These are phyloP conservation scores for Arabidopsis lyrata DNA, from an alignment of 441 rosid species.

Conservation along the genomic window DNA sequence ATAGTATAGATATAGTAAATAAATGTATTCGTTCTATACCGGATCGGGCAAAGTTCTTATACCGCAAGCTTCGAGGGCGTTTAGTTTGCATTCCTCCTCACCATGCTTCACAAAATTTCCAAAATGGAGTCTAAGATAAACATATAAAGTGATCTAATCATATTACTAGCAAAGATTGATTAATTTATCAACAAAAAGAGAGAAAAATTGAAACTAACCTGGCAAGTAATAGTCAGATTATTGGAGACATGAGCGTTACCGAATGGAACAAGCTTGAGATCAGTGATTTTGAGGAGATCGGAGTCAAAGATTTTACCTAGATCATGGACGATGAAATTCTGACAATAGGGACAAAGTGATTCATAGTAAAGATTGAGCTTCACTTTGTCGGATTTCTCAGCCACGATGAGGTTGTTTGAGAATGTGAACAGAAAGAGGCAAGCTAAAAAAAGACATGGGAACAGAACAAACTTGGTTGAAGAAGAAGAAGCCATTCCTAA, in stretches of 20 bases:
- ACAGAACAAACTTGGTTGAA: slow-evolving; percentile 7
- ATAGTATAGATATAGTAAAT: background rate
- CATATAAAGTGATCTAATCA: background rate
- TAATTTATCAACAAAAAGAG: background rate
- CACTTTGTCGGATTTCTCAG: slow-evolving; percentile 42
- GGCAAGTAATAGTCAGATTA: slow-evolving; percentile 47
- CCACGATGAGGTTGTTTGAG: slow-evolving; percentile 12
- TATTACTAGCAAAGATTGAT: background rate
- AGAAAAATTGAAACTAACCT: slow-evolving; percentile 41
- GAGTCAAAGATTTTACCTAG: slow-evolving; percentile 43
- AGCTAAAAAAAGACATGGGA: slow-evolving; percentile 18
- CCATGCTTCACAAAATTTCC: slow-evolving; percentile 1
- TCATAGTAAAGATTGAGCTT: slow-evolving; percentile 56
- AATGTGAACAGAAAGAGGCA: background rate
- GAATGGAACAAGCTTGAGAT: slow-evolving; percentile 57
- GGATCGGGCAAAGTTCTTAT: slow-evolving; percentile 1
- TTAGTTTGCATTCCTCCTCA: slow-evolving; percentile 16
- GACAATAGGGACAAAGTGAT: slow-evolving; percentile 53
- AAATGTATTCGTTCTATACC: background rate
- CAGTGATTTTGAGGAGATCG: slow-evolving; percentile 50
- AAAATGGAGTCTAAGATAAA: background rate
- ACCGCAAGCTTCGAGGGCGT: slow-evolving; percentile 4
- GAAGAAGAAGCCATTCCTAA: slow-evolving; percentile 28
- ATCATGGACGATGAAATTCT: slow-evolving; percentile 41
- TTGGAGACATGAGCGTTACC: slow-evolving; percentile 49